phyloP scores from a whole-genome alignment of 805 yeast genomes.

The Monosporozyma unispora region DNA sequence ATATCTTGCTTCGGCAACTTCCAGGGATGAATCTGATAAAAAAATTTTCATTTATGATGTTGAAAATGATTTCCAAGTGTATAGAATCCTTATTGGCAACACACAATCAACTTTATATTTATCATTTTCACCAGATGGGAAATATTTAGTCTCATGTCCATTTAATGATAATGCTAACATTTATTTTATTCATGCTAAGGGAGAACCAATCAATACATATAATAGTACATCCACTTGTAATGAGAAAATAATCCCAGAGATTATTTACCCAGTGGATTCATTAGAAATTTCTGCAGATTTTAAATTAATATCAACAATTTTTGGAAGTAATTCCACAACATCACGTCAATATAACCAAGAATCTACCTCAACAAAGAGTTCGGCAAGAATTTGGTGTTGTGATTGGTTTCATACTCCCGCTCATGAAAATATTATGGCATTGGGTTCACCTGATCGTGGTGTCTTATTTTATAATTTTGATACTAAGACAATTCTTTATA shows the following conservation, averaged over 20 bases:
- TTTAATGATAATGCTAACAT: constrained; percentile 61
- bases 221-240: constrained; percentile 7
- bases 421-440: constrained; percentile 39
- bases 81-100: constrained; percentile 36
- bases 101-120: constrained; percentile 52
- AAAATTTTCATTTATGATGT: constrained; percentile 60
- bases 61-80: constrained; percentile 34
- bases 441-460: constrained; percentile 72
- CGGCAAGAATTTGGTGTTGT: constrained; percentile 43
- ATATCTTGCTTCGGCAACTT: constrained; percentile 67
- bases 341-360: neutral
- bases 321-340: neutral
- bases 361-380: constrained; percentile 1
- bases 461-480: constrained; percentile 39
- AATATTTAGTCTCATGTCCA: constrained; percentile 58
- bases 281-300: constrained; percentile 13
- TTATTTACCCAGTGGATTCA: constrained; percentile 26
- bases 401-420: constrained; percentile 56
- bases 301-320: neutral
- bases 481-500: constrained; percentile 15
- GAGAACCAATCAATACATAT: constrained; percentile 10
- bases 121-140: constrained; percentile 70
- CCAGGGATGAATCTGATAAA: constrained; percentile 39
- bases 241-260: constrained; percentile 13
- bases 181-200: constrained; percentile 49